Conservation (phyloP, 2,329 filamentous ascomycete genomes). For the Fusarium pseudonygamai region DNA sequence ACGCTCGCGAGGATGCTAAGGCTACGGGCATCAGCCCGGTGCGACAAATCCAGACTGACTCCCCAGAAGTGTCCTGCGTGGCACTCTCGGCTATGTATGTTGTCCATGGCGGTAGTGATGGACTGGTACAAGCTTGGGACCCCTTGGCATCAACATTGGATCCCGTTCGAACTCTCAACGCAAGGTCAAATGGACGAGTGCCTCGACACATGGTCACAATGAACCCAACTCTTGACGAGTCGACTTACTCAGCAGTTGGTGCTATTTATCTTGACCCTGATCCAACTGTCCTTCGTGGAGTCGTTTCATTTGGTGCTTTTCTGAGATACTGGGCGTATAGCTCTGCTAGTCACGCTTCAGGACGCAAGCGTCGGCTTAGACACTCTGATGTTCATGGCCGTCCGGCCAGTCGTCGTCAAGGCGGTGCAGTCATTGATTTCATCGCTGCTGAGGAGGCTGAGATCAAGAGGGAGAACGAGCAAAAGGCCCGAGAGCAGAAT, state of each 20-base stretch:
- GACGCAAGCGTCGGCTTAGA: constrained; percentile 80
- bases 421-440: constrained; percentile 78
- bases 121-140: constrained; percentile 96
- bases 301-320: constrained; percentile 87
- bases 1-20: constrained; percentile 71
- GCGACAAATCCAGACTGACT: constrained; percentile 89
- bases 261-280: constrained; percentile 90
- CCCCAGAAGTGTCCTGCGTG: constrained; percentile 84
- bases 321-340: constrained; percentile 95
- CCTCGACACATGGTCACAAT: constrained; percentile 73
- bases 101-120: constrained; percentile 93
- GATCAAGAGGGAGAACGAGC: constrained; percentile 76
- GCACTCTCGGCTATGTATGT: constrained; percentile 87
- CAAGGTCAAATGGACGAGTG: constrained; percentile 82
- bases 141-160: constrained; percentile 82
- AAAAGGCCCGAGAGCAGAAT: constrained; percentile 72
- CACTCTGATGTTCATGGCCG: constrained; percentile 70
- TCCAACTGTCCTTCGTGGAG: constrained; percentile 82
- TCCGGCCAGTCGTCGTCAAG: constrained; percentile 60
- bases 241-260: constrained; percentile 82
- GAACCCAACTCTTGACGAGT: constrained; percentile 69
- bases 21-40: constrained; percentile 69
- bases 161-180: constrained; percentile 87
- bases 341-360: constrained; percentile 78
- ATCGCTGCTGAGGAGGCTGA: constrained; percentile 89